Conservation (phyloP, 768 basidiomycete species). For the Amanita molliuscula region DNA sequence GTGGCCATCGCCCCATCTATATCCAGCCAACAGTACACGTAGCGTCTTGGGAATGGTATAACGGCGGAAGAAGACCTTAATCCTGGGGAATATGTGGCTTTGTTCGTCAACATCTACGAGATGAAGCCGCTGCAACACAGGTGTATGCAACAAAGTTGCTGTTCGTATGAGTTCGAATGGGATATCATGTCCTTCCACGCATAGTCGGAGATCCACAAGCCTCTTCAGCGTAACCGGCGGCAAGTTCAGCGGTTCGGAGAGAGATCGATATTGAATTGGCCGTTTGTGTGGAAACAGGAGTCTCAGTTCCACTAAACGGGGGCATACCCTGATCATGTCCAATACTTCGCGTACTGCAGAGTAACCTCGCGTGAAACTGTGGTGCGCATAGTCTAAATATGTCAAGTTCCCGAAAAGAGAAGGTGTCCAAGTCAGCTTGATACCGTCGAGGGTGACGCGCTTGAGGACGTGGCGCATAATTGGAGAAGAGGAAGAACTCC, state of each 20-base stretch:
- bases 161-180: constrained; percentile 49
- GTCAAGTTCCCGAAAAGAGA: constrained; percentile 52
- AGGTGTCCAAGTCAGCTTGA: constrained; percentile 53
- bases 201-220: constrained; percentile 37
- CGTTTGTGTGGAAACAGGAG: constrained; percentile 41
- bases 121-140: constrained; percentile 34
- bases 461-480: constrained; percentile 46
- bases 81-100: constrained; percentile 28
- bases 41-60: constrained; percentile 31
- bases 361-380: constrained; percentile 51
- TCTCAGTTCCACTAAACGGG: constrained; percentile 40
- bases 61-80: constrained; percentile 36
- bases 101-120: constrained; percentile 34
- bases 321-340: constrained; percentile 45
- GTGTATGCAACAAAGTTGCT: constrained; percentile 38
- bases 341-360: constrained; percentile 49
- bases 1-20: constrained; percentile 37
- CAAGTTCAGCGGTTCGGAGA: constrained; percentile 13
- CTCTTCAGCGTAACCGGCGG: constrained; percentile 28
- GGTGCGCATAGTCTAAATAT: constrained; percentile 63
- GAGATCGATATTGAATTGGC: constrained; percentile 9
- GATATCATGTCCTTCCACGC: constrained; percentile 44
- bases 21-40: constrained; percentile 26
- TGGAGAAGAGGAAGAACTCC: constrained; percentile 55
- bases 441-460: constrained; percentile 49